Evolutionary conservation across 208 protist genomes (phyloP), one percentile per base, ranked within the genome.

Genomic region (Trypanosoma theileri): DNA sequence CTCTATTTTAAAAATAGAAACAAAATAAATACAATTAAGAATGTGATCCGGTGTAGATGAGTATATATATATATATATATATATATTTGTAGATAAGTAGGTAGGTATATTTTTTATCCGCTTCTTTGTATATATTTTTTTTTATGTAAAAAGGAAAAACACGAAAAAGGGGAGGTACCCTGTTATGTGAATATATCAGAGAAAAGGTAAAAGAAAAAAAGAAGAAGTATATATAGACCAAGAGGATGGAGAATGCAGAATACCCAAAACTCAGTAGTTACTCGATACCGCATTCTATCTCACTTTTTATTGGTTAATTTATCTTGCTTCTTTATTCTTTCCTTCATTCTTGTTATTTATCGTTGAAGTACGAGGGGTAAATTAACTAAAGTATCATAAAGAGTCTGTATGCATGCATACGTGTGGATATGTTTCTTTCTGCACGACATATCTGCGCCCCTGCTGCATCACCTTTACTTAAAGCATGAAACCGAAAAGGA

Each of bases 121-220:
- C 28, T 35, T 35, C 4, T 8, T 35, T 35, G 28, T 35, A 6
- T 35, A 35, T 35, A 35, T 35, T 35, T n/a, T n/a, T n/a, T n/a
- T n/a, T n/a, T n/a, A n/a, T n/a, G n/a, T 35, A 48, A 48, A 17
- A 48, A 48, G 10, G 16, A 3, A 48, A 48, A 48, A 9, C 16
- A 17, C 10, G 16, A 48, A 17, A 48, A 56, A 12, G 19, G 3
- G 24, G 11, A 56, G 13, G 2, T 3, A 26, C 19, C 10, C 51
- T 56, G 9, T 1, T 17, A n/a, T 12, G 44, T 17, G 16, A 72
- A 57, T 3, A 59, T 71, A 62, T 71, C 71, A 71, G 65, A 63
- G 8, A 71, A 58, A 76, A 56, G n/a, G n/a, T n/a, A n/a, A 59
- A 13, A 63, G 44, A 60, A 21, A 60, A 57, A 66, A 51, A 61